These are phyloP conservation scores for Starmerella floris DNA, from an alignment of 805 yeast genomes.

Conservation along the genomic window DNA sequence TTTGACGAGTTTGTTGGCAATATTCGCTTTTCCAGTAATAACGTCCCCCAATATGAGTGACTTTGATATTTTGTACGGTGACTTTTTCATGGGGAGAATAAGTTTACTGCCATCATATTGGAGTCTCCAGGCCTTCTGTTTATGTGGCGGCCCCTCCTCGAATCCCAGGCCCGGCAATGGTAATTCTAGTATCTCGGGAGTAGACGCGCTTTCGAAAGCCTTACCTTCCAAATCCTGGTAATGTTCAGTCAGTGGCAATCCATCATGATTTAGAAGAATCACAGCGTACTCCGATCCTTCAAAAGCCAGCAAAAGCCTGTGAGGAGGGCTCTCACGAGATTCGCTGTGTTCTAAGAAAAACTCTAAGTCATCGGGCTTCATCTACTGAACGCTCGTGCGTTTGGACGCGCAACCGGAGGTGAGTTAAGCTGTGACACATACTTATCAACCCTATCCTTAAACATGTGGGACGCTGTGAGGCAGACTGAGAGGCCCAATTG, in stretches of 20 bases:
- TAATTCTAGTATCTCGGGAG: not conserved
- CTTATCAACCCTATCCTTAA: too few species aligned
- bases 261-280: slow-evolving; percentile 5
- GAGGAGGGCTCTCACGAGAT: not conserved
- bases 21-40: slow-evolving; percentile 18
- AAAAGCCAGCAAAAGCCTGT: slow-evolving; percentile 2
- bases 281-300: not conserved
- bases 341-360: slow-evolving; percentile 5
- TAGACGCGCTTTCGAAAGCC: not conserved
- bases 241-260: not conserved
- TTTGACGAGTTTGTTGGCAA: too few species aligned
- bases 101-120: not conserved
- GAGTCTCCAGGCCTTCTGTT: slow-evolving; percentile 2
- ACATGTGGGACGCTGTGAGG: too few species aligned
- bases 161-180: not conserved
- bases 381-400: too few species aligned
- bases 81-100: slow-evolving; percentile 1
- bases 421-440: too few species aligned
- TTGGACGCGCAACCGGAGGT: too few species aligned
- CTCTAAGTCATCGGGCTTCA: slow-evolving; percentile 4
- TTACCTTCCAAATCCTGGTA: not conserved
- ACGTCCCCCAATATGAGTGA: slow-evolving; percentile 15
- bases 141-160: not conserved
- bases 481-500: too few species aligned
- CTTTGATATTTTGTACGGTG: not conserved